A percentile compares a stretch with the other conserved stretches of the same genome.
phyloP scores from a whole-genome alignment of 495 filamentous ascomycete species.

The Margaritispora aquatica region DNA sequence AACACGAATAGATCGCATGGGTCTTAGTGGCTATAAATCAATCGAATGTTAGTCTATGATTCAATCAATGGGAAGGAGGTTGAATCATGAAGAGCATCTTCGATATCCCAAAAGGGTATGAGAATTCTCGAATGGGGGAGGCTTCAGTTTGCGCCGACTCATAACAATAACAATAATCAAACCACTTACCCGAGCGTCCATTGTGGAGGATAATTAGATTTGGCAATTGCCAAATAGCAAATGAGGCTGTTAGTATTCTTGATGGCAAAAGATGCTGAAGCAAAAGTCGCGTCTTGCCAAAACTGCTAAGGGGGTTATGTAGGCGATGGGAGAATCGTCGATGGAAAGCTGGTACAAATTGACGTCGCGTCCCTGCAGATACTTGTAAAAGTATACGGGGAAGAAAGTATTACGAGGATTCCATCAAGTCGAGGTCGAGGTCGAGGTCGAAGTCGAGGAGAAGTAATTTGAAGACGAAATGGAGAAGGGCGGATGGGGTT shows the following conservation, averaged over 20 bases:
- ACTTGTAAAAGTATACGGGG: constrained; percentile 6
- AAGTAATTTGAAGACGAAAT: background rate
- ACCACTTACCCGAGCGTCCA: constrained; percentile 32
- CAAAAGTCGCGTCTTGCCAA: constrained; percentile 26
- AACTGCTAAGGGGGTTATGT: constrained; percentile 12
- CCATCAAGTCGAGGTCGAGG: background rate
- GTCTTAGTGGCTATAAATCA: constrained; percentile 71
- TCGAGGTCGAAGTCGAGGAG: background rate
- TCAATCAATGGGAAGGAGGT: background rate
- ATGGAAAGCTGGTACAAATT: background rate
- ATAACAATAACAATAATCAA: constrained; percentile 7
- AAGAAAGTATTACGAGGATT: background rate
- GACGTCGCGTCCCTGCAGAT: background rate
- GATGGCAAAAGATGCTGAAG: constrained; percentile 11
- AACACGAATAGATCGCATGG: constrained; percentile 50
- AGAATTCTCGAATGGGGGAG: constrained; percentile 1
- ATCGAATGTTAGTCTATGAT: constrained; percentile 12
- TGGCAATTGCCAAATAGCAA: constrained; percentile 11
- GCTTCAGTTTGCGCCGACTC: background rate
- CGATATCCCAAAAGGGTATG: constrained; percentile 9
- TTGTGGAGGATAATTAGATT: constrained; percentile 24
- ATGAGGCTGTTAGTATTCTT: background rate
- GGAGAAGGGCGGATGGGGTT: background rate
- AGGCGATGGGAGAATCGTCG: no score
- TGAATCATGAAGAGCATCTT: constrained; percentile 5